These are phyloP conservation scores for Platanthera guangdongensis DNA, from an alignment of 106 monocot species.

Conservation along the genomic window DNA sequence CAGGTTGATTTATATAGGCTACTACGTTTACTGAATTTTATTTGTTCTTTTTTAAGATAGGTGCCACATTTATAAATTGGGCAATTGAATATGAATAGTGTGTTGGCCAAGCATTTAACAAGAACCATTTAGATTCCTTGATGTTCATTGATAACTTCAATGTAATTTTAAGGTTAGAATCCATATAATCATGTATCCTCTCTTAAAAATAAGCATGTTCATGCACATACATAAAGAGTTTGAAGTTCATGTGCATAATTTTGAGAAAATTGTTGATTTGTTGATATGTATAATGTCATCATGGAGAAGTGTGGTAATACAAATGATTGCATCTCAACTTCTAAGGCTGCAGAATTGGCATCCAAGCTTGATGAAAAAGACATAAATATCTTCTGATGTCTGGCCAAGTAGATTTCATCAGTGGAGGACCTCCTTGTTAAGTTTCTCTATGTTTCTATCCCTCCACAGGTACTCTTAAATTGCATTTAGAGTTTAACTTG, in stretches of 20 bases:
- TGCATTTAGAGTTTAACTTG: no score
- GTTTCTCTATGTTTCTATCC: slow-evolving; percentile 21
- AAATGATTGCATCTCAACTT: slow-evolving; percentile 85
- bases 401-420: slow-evolving; percentile 97
- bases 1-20: not conserved
- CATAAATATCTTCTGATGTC: slow-evolving; percentile 78
- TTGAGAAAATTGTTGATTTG: not conserved
- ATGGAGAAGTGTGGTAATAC: slow-evolving; percentile 95
- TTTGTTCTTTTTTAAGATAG: slow-evolving; percentile 20
- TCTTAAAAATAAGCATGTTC: no score
- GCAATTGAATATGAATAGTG: slow-evolving; percentile 97
- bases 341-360: slow-evolving; percentile 78
- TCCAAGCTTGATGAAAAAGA: slow-evolving; percentile 42
- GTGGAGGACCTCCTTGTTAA: slow-evolving; percentile 98
- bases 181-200: not conserved
- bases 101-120: slow-evolving; percentile 85
- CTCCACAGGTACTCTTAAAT: not conserved
- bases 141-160: slow-evolving; percentile 97
- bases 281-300: slow-evolving; percentile 57
- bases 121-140: slow-evolving; percentile 66
- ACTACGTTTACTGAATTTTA: not conserved
- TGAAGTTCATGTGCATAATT: not conserved
- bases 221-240: not conserved
- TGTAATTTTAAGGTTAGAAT: slow-evolving; percentile 66
- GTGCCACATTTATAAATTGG: slow-evolving; percentile 86